phyloP scores from a whole-genome alignment of 768 basidiomycete genomes.

The Tylopilus vinaceipallidus region DNA sequence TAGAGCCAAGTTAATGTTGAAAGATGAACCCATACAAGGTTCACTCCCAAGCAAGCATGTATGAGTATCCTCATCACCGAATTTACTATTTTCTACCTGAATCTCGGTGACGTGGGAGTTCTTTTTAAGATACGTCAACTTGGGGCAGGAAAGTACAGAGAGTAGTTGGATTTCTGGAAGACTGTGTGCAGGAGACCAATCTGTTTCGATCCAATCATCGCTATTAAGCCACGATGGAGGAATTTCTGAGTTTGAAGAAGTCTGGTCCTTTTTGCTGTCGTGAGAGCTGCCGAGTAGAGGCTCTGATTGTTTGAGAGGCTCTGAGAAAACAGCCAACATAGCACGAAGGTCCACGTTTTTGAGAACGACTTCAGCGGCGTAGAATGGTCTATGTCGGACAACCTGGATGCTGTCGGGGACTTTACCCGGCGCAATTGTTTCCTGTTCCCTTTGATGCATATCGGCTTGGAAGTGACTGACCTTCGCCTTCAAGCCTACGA shows the following conservation, averaged over 20 bases:
- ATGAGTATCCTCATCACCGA: slow-evolving; percentile 84
- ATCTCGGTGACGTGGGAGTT: slow-evolving; percentile 42
- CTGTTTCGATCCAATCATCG: slow-evolving; percentile 81
- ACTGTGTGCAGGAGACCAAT: slow-evolving; percentile 51
- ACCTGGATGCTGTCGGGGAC: slow-evolving; percentile 56
- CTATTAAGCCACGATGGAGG: slow-evolving; percentile 68
- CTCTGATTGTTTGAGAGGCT: slow-evolving; percentile 63
- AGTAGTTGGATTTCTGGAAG: slow-evolving; percentile 66
- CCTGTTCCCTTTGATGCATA: slow-evolving; percentile 89
- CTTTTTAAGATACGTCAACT: slow-evolving; percentile 77
- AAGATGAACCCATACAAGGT: slow-evolving; percentile 46
- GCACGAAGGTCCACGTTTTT: slow-evolving; percentile 75
- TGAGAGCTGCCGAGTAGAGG: slow-evolving; percentile 46
- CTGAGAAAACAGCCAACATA: slow-evolving; percentile 73
- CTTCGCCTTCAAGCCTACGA: slow-evolving; percentile 83
- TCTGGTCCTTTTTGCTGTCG: slow-evolving; percentile 36
- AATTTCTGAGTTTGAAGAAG: slow-evolving; percentile 33
- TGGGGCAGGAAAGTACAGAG: slow-evolving; percentile 74
- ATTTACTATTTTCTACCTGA: slow-evolving; percentile 61
- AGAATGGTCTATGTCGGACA: slow-evolving; percentile 78
- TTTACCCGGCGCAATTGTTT: slow-evolving; percentile 58
- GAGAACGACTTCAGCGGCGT: slow-evolving; percentile 81
- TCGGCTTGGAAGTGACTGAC: slow-evolving; percentile 84
- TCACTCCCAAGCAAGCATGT: slow-evolving; percentile 74
- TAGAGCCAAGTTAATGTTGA: neutral